Evolutionary conservation across 345 rosid species (phyloP).

Genomic region (Salix udensis): DNA sequence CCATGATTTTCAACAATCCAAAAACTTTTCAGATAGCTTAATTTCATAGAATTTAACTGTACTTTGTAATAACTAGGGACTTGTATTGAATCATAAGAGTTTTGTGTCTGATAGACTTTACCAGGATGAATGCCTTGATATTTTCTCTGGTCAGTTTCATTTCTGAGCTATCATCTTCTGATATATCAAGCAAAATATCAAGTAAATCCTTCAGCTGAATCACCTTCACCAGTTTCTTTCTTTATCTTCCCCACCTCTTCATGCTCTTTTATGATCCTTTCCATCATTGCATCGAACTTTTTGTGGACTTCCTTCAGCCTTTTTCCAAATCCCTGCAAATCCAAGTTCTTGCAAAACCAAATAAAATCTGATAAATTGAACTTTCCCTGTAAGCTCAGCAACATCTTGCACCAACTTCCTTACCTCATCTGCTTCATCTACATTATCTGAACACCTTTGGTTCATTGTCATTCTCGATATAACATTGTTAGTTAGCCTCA

Average conservation of each 20-base stretch:
- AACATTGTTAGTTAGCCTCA: slow-evolving; percentile 33
- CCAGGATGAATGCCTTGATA: slow-evolving; percentile 55
- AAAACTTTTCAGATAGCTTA: not conserved
- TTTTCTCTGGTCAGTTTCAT: slow-evolving; percentile 45
- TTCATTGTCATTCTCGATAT: slow-evolving; percentile 46
- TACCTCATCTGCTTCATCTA: slow-evolving; percentile 42
- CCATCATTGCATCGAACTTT: slow-evolving; percentile 37
- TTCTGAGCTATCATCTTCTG: slow-evolving; percentile 42
- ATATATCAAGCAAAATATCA: slow-evolving; percentile 40
- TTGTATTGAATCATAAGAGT: not conserved
- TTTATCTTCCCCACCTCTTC: slow-evolving; percentile 35
- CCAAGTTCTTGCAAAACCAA: slow-evolving; percentile 52
- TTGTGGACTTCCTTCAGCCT: slow-evolving; percentile 33
- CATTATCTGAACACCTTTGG: slow-evolving; percentile 32
- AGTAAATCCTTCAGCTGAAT: slow-evolving; percentile 40
- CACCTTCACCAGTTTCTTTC: slow-evolving; percentile 13
- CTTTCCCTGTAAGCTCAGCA: slow-evolving; percentile 38
- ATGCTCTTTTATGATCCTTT: slow-evolving; percentile 43
- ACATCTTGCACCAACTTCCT: slow-evolving; percentile 35
- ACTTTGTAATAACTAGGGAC: not conserved
- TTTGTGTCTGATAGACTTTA: slow-evolving; percentile 8
- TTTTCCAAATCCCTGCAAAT: slow-evolving; percentile 46
- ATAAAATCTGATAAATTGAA: slow-evolving; percentile 52
- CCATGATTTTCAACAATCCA: not conserved
- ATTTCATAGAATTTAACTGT: not conserved